Evolutionary conservation across 208 protist species (phyloP).

Genomic region (Trypanosoma conorhini): DNA sequence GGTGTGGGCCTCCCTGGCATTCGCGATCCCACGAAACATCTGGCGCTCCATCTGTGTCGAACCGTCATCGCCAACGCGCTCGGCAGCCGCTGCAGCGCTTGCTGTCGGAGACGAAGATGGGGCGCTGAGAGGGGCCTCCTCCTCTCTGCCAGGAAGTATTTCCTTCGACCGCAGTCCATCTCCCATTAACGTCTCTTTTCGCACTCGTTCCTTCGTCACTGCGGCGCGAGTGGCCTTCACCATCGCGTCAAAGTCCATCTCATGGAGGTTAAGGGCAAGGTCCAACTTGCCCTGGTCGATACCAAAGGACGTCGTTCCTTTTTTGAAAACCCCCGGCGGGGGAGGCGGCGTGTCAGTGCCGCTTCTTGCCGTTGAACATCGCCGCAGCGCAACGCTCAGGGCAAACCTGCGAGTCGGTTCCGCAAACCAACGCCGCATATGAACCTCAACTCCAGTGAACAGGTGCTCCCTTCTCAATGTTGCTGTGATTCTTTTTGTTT

Average conservation of each 20-base stretch:
- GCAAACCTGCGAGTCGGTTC: background rate
- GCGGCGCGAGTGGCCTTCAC: conserved; percentile 27
- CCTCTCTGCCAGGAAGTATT: background rate
- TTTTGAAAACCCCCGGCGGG: background rate
- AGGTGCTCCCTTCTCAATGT: background rate
- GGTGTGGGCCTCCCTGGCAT: conserved; percentile 31
- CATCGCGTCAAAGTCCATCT: conserved; percentile 63
- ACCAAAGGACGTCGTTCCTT: conserved; percentile 36
- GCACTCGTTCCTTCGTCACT: conserved; percentile 11
- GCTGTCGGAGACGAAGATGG: background rate
- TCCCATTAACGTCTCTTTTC: conserved; percentile 4
- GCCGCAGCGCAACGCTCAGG: background rate
- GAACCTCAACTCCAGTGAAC: background rate
- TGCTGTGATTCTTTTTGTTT: background rate
- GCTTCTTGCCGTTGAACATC: background rate
- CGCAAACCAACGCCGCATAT: conserved; percentile 17
- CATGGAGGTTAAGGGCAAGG: conserved; percentile 54
- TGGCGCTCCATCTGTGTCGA: conserved; percentile 1
- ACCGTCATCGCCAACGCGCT: background rate
- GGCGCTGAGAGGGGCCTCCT: background rate
- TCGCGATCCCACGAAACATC: conserved; percentile 25
- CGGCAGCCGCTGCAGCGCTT: background rate
- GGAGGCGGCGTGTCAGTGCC: background rate
- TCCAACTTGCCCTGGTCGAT: conserved; percentile 39
- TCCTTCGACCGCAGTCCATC: conserved; percentile 7